phyloP scores from a whole-genome alignment of 352 stramenopile species.

The Pythium apleroticum region DNA sequence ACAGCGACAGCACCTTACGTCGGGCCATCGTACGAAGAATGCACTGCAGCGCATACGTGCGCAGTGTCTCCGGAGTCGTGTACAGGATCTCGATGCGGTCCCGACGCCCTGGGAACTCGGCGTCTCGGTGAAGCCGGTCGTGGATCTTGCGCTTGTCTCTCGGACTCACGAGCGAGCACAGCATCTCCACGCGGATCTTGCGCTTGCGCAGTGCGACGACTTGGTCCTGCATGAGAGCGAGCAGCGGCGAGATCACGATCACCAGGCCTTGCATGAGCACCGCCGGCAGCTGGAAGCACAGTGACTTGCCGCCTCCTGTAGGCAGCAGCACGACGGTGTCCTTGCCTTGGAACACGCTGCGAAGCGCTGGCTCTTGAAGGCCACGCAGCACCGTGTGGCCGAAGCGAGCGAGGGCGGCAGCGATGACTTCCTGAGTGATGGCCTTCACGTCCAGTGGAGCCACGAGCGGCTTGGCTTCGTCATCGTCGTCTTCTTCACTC shows the following conservation, averaged over 20 bases:
- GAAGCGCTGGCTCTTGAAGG: constrained; percentile 39
- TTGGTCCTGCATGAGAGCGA: constrained; percentile 90
- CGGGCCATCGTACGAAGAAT: constrained; percentile 34
- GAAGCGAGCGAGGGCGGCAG: constrained; percentile 38
- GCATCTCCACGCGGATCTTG: constrained; percentile 46
- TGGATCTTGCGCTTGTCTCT: constrained; percentile 31
- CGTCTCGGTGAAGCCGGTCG: constrained; percentile 30
- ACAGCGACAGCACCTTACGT: constrained; percentile 40
- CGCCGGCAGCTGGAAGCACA: constrained; percentile 95
- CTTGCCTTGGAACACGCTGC: constrained; percentile 34
- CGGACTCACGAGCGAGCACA: constrained; percentile 44
- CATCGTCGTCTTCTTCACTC: neutral
- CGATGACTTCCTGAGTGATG: constrained; percentile 28
- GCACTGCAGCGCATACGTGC: constrained; percentile 46
- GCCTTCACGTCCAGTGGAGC: neutral
- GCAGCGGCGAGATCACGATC: constrained; percentile 84
- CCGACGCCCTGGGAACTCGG: neutral
- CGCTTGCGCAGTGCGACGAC: constrained; percentile 54
- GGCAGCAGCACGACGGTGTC: constrained; percentile 90
- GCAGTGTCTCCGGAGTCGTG: constrained; percentile 85
- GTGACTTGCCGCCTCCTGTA: constrained; percentile 96
- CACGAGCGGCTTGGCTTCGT: neutral
- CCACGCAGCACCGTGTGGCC: constrained; percentile 42
- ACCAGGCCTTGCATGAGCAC: constrained; percentile 66
- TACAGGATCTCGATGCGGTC: constrained; percentile 75